Evolutionary conservation across 495 filamentous ascomycete species (phyloP).

Genomic region (Margaritispora aquatica): DNA sequence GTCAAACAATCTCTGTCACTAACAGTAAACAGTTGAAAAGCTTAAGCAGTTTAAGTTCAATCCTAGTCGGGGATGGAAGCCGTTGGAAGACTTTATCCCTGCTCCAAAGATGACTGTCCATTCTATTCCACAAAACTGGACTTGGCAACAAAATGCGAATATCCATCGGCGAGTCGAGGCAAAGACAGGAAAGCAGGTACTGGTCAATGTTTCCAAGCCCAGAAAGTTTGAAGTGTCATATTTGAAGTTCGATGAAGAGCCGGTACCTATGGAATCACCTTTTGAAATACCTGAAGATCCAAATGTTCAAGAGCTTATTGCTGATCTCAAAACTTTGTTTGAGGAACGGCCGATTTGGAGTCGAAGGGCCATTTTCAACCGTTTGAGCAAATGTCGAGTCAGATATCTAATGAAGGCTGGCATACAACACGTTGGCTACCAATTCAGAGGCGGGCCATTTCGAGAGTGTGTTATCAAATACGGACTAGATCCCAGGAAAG

Average conservation of each 20-base stretch:
- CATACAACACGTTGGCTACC: conserved; percentile 75
- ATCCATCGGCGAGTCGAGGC: conserved; percentile 30
- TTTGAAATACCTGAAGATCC: conserved; percentile 38
- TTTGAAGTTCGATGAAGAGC: conserved; percentile 53
- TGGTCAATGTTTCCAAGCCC: conserved; percentile 32
- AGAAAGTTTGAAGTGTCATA: conserved; percentile 50
- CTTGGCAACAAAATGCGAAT: conserved; percentile 46
- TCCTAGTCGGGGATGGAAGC: conserved; percentile 50
- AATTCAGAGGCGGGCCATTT: conserved; percentile 87
- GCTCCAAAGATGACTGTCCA: conserved; percentile 68
- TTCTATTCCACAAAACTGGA: conserved; percentile 63
- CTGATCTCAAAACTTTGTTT: conserved; percentile 53
- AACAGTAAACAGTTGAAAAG: conserved; percentile 28
- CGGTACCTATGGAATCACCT: conserved; percentile 40
- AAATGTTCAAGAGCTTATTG: conserved; percentile 51
- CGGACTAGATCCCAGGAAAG: conserved; percentile 76
- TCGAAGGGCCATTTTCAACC: conserved; percentile 68
- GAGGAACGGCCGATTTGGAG: conserved; percentile 79
- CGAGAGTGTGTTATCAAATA: conserved; percentile 77
- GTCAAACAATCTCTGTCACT: neutral
- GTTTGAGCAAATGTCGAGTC: conserved; percentile 36
- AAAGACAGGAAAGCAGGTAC: conserved; percentile 24
- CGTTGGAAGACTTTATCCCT: conserved; percentile 65
- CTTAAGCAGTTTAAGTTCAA: conserved; percentile 70
- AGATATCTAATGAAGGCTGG: conserved; percentile 52